phyloP scores from a whole-genome alignment of 345 rosid genomes.

The Boechera retrofracta region DNA sequence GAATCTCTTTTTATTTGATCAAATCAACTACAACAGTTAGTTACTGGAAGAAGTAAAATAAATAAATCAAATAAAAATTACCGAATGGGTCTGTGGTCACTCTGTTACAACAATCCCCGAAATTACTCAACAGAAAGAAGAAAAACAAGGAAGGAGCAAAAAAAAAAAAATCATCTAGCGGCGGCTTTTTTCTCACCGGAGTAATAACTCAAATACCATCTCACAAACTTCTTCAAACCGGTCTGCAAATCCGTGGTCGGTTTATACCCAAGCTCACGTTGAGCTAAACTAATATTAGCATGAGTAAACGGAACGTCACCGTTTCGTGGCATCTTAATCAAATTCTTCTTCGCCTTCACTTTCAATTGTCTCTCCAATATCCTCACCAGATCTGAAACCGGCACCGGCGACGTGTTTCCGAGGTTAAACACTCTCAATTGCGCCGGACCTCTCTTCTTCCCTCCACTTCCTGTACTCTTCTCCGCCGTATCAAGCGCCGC shows the following conservation, averaged over 20 bases:
- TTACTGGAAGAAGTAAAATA: conserved; percentile 7
- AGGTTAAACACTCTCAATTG: conserved; percentile 86
- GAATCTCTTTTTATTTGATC: conserved; percentile 19
- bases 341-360: conserved; percentile 79
- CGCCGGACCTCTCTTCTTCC: conserved; percentile 88
- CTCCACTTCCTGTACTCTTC: conserved; percentile 94
- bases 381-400: conserved; percentile 77
- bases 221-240: conserved; percentile 88
- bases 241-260: conserved; percentile 88
- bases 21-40: conserved; percentile 27
- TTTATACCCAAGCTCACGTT: conserved; percentile 79
- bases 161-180: conserved; percentile 37
- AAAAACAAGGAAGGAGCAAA: neutral
- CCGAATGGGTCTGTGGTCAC: conserved; percentile 11
- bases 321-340: conserved; percentile 85
- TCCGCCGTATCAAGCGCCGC: conserved; percentile 85
- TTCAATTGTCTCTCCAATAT: conserved; percentile 86
- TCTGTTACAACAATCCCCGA: conserved; percentile 13
- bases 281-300: conserved; percentile 87
- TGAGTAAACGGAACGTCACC: conserved; percentile 95
- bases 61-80: conserved; percentile 21
- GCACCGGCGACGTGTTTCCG: conserved; percentile 95
- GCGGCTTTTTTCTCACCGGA: conserved; percentile 62
- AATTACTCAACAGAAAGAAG: conserved; percentile 28
- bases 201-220: conserved; percentile 86